Evolutionary conservation across 805 yeast species (phyloP).

Genomic region (Candida xiaguanensis): DNA sequence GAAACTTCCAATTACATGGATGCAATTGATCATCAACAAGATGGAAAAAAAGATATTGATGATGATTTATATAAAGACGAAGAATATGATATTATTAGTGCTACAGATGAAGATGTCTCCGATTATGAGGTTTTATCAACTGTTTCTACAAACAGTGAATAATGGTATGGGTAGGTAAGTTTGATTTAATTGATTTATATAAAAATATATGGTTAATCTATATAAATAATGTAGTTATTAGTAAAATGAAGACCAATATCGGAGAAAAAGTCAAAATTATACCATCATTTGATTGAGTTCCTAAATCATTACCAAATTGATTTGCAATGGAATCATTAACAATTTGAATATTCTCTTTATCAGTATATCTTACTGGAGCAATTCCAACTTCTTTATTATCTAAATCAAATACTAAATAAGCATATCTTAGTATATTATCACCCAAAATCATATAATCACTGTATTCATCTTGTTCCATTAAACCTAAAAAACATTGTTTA

Average conservation of each 20-base stretch:
- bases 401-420: conserved; percentile 24
- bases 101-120: conserved; percentile 29
- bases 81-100: conserved; percentile 33
- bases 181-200: neutral
- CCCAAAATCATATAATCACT: conserved; percentile 17
- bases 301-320: neutral
- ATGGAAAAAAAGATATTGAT: conserved; percentile 21
- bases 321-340: neutral
- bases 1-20: conserved; percentile 18
- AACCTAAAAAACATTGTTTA: conserved; percentile 25
- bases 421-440: conserved; percentile 24
- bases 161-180: neutral
- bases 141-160: conserved; percentile 7
- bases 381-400: conserved; percentile 21
- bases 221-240: neutral
- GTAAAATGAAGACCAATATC: neutral
- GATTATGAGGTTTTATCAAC: conserved; percentile 38
- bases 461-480: conserved; percentile 9
- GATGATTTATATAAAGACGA: conserved; percentile 11
- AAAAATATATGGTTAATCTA: neutral
- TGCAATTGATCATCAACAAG: conserved; percentile 21
- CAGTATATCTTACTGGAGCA: conserved; percentile 19
- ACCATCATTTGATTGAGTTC: neutral
- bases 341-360: conserved; percentile 5
- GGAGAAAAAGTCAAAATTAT: too few species aligned